Evolutionary conservation across 1,284 basidiomycete genomes (phyloP), one percentile per base, ranked within the genome.

Genomic region (Leccinum proliferum): DNA sequence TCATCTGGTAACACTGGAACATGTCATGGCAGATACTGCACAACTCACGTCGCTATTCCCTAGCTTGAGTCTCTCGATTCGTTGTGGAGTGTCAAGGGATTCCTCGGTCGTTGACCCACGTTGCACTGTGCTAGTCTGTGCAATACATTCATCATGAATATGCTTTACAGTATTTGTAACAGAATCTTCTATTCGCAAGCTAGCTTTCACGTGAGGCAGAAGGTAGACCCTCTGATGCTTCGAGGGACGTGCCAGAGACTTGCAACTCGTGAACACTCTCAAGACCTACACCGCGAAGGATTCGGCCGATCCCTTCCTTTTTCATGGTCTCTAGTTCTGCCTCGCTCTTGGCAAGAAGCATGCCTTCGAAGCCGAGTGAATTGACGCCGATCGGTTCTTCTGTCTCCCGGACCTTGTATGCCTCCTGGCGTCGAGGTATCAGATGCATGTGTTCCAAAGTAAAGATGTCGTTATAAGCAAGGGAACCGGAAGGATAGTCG

Each of bases 301-400:
- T 86, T 64, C 78, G 83, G 12, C 79, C 77, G 34, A 89, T 75
- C 3, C 84, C 81, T 72, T 87, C 84, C 60, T 76, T 77, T 73
- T 83, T 83, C 48, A 94, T 83, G 1, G 81, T 82, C 63, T 85
- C 83, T 58, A 92, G 73, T 77, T 94, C 91, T 21, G 79, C 79
- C 63, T 88, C 84, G 67, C 87, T 92, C 77, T 89, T 92, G 52
- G 92, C 92, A 58, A 96, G 82, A 64, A 95, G 70, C 86, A 92
- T 84, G 2, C 94, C 93, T 12, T 92, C 90, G 72, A 89, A 95
- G n/a, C 91, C 94, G 43, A 94, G 81, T 57, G 93, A 82, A 73
- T 96, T 95, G 41, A 96, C 80, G 67, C 84, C 85, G 53, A 96
- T 73, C 63, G 73, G 66, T 43, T 84, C 81, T 15, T 83, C 82